phyloP scores from a whole-genome alignment of 106 monocot genomes.

The Amphibolis antarctica region DNA sequence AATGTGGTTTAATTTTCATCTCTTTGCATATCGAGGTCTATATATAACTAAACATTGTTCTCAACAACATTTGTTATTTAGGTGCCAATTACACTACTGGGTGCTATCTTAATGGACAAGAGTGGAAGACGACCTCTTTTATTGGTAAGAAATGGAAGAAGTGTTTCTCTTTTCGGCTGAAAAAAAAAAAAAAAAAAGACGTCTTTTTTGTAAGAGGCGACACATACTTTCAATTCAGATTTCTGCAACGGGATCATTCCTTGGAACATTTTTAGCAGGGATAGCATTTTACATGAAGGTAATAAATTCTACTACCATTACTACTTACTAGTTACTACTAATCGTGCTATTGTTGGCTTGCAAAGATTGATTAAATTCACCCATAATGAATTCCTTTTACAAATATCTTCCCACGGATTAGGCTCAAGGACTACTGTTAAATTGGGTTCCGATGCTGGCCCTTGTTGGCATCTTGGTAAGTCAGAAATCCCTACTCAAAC shows the following conservation, averaged over 20 bases:
- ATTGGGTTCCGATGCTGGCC: constrained; percentile 35
- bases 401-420: constrained; percentile 2
- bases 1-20: too few species aligned
- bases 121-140: constrained; percentile 69
- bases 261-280: constrained; percentile 47
- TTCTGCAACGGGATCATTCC: constrained; percentile 63
- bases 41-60: neutral
- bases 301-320: neutral
- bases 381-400: too few species aligned
- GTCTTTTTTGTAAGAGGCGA: neutral
- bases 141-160: constrained; percentile 24
- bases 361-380: too few species aligned
- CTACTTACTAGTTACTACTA: neutral
- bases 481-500: neutral
- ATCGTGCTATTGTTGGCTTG: neutral
- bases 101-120: constrained; percentile 52
- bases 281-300: constrained; percentile 64
- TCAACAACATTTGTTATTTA: neutral
- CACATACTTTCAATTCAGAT: constrained; percentile 21
- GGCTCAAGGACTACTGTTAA: constrained; percentile 26
- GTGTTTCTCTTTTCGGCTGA: neutral
- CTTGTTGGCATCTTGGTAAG: constrained; percentile 55
- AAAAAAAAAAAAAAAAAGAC: neutral
- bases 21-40: too few species aligned
- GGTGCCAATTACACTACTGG: constrained; percentile 55